These are phyloP conservation scores for Luffa acutangula DNA, from an alignment of 306 rosid species.

Conservation along the genomic window DNA sequence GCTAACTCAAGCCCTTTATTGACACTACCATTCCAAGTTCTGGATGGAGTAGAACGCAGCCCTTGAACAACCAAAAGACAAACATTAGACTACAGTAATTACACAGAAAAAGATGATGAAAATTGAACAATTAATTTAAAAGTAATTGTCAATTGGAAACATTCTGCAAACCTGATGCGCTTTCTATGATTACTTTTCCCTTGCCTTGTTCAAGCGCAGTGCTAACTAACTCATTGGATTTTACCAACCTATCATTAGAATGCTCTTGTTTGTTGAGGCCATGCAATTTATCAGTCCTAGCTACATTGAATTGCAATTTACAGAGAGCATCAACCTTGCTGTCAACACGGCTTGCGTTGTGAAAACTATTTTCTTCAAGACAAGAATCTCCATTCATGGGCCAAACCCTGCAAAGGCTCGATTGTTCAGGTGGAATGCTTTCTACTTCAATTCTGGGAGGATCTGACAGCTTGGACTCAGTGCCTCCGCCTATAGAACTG, in stretches of 20 bases:
- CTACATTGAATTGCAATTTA: constrained; percentile 41
- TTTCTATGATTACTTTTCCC: constrained; percentile 42
- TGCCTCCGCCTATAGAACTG: constrained; percentile 36
- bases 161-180: constrained; percentile 45
- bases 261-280: constrained; percentile 33
- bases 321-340: constrained; percentile 39
- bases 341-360: constrained; percentile 21
- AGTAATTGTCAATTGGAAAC: constrained; percentile 6
- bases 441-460: constrained; percentile 39
- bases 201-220: constrained; percentile 39
- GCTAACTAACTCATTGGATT: constrained; percentile 24
- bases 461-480: constrained; percentile 35
- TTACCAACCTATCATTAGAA: constrained; percentile 38
- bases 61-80: constrained; percentile 28
- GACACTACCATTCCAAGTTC: constrained; percentile 29
- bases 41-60: constrained; percentile 27
- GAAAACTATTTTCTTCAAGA: constrained; percentile 43
- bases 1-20: constrained; percentile 15
- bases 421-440: constrained; percentile 34
- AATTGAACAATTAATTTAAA: not conserved
- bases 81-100: not conserved
- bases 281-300: constrained; percentile 33
- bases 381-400: constrained; percentile 27
- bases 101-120: not conserved
- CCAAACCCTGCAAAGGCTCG: constrained; percentile 32